Conservation (phyloP, 495 filamentous ascomycete genomes). For the Annulohypoxylon maeteangense region DNA sequence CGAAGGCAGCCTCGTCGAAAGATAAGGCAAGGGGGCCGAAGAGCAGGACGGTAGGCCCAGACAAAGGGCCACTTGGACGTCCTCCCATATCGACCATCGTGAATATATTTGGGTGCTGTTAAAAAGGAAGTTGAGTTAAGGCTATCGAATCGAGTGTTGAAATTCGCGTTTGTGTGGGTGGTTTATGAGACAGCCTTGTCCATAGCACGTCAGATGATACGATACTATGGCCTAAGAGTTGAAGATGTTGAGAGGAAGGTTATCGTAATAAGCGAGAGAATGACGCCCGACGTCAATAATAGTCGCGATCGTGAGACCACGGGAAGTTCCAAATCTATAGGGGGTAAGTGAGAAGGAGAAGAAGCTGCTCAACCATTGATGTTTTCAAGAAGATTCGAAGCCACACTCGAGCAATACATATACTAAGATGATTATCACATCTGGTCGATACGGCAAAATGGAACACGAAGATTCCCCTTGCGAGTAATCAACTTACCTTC, state of each 20-base stretch:
- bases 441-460: neutral
- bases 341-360: neutral
- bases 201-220: slow-evolving; percentile 20
- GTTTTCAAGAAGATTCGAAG: neutral
- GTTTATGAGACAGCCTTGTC: slow-evolving; percentile 10
- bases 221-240: neutral
- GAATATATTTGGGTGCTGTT: slow-evolving; percentile 4
- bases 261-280: neutral
- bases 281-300: slow-evolving; percentile 14
- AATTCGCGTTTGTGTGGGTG: slow-evolving; percentile 11
- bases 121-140: slow-evolving; percentile 27
- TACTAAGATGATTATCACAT: slow-evolving; percentile 1
- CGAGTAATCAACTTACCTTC: slow-evolving; percentile 12
- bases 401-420: slow-evolving; percentile 16
- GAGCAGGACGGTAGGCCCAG: slow-evolving; percentile 30
- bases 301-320: slow-evolving; percentile 9
- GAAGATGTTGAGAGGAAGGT: slow-evolving; percentile 11
- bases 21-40: slow-evolving; percentile 50
- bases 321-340: slow-evolving; percentile 12
- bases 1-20: slow-evolving; percentile 48
- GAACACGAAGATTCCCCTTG: slow-evolving; percentile 12
- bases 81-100: slow-evolving; percentile 30
- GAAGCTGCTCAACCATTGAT: slow-evolving; percentile 6
- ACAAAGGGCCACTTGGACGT: slow-evolving; percentile 18
- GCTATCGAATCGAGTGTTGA: slow-evolving; percentile 34